Evolutionary conservation across 192 early-diverging fungal genomes (phyloP).

Genomic region (Anaeromyces robustus): DNA sequence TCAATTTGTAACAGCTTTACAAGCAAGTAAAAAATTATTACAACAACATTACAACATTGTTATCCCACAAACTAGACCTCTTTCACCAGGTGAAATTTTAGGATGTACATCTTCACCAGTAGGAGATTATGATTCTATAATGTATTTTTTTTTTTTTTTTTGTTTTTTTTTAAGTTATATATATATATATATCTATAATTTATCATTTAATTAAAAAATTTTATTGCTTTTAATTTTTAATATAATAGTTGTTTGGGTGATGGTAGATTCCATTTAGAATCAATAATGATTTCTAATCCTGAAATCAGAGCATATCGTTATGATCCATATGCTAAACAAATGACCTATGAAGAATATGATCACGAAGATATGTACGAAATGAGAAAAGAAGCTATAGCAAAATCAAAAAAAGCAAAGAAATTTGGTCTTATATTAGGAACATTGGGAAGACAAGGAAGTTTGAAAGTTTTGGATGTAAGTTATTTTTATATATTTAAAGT

Average conservation of each 20-base stretch:
- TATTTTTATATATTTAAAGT: not conserved
- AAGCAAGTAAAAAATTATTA: constrained; percentile 43
- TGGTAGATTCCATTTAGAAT: constrained; percentile 94
- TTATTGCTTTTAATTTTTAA: not conserved
- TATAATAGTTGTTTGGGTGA: constrained; percentile 57
- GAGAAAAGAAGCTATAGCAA: constrained; percentile 66
- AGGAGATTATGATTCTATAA: constrained; percentile 51
- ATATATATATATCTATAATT: too few relatives aligned
- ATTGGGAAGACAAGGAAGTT: constrained; percentile 86
- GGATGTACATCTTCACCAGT: constrained; percentile 90
- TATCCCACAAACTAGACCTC: constrained; percentile 84
- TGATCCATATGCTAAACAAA: constrained; percentile 84
- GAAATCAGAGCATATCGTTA: constrained; percentile 75
- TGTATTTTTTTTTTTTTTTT: constrained; percentile 26
- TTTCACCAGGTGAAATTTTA: constrained; percentile 88
- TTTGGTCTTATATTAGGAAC: constrained; percentile 91
- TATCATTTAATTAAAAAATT: not conserved
- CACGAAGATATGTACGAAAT: constrained; percentile 81
- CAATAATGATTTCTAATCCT: constrained; percentile 98
- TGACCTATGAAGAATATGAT: constrained; percentile 87
- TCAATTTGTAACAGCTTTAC: constrained; percentile 83
- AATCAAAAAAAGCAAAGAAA: constrained; percentile 52
- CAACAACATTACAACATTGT: constrained; percentile 44
- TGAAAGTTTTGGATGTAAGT: constrained; percentile 66
- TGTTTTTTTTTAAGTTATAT: constrained; percentile 15